Percentiles rank a stretch among this genome's conserved stretches.
phyloP scores from a whole-genome alignment of 495 filamentous ascomycete genomes.

The Penicillium herquei region DNA sequence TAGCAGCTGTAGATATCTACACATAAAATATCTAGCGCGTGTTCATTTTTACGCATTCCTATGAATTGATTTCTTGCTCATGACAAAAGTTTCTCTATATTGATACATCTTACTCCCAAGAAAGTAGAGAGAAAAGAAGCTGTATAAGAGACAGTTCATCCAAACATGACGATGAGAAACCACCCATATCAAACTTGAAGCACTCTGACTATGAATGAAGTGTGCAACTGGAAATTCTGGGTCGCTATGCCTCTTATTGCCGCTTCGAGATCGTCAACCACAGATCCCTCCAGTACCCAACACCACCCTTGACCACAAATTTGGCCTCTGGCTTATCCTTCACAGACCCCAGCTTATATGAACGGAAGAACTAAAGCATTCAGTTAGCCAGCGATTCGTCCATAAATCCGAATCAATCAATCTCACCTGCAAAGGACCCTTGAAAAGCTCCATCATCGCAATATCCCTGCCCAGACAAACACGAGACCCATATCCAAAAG shows the following conservation, averaged over 20 bases:
- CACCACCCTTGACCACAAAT: conserved; percentile 47
- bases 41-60: too few species aligned
- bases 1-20: not conserved
- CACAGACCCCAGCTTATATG: conserved; percentile 31
- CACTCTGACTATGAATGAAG: too few species aligned
- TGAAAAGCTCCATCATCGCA: conserved; percentile 58
- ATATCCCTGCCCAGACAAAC: conserved; percentile 55
- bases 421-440: conserved; percentile 47
- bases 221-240: too few species aligned
- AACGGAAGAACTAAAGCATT: conserved; percentile 35
- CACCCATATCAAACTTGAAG: too few species aligned
- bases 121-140: too few species aligned
- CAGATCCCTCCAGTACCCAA: conserved; percentile 47
- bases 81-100: too few species aligned
- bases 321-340: conserved; percentile 32
- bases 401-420: not conserved
- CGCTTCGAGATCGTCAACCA: conserved; percentile 45
- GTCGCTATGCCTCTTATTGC: not conserved
- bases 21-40: not conserved
- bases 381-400: not conserved
- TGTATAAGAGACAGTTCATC: too few species aligned
- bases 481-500: conserved; percentile 54
- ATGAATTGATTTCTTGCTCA: too few species aligned
- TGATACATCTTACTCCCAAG: too few species aligned
- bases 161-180: too few species aligned